These are phyloP conservation scores for Triangularia verruculosa DNA, from an alignment of 2,329 filamentous ascomycete genomes.

Conservation along the genomic window DNA sequence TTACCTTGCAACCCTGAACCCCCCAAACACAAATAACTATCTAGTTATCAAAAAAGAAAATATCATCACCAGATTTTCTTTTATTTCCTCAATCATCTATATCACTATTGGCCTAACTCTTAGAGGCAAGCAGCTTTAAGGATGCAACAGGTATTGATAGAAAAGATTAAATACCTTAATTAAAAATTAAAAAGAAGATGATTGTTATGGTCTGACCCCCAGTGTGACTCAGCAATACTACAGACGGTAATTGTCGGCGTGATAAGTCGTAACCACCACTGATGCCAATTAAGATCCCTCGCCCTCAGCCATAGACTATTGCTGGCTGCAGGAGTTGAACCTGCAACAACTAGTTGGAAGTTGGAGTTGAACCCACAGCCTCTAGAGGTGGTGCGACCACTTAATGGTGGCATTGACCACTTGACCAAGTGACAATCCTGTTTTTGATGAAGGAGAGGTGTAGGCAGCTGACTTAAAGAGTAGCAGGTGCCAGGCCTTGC, in stretches of 20 bases:
- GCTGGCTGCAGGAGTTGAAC: background rate
- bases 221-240: background rate
- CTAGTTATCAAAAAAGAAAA: no score
- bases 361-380: background rate
- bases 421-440: background rate
- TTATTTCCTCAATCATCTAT: no score
- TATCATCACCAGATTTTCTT: no score
- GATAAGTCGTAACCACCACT: background rate
- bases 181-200: background rate
- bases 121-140: no score
- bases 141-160: no score
- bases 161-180: background rate
- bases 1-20: no score
- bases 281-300: background rate
- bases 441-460: background rate
- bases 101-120: no score
- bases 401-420: background rate
- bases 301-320: background rate
- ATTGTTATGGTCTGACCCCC: background rate
- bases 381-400: background rate
- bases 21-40: no score
- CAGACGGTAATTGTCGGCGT: background rate
- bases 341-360: background rate
- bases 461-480: background rate
- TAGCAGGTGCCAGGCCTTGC: background rate